Percentiles rank a stretch among this genome's conserved stretches.
These are phyloP conservation scores for Fusarium albidum DNA, from an alignment of 2,329 filamentous ascomycete species.

Conservation along the genomic window DNA sequence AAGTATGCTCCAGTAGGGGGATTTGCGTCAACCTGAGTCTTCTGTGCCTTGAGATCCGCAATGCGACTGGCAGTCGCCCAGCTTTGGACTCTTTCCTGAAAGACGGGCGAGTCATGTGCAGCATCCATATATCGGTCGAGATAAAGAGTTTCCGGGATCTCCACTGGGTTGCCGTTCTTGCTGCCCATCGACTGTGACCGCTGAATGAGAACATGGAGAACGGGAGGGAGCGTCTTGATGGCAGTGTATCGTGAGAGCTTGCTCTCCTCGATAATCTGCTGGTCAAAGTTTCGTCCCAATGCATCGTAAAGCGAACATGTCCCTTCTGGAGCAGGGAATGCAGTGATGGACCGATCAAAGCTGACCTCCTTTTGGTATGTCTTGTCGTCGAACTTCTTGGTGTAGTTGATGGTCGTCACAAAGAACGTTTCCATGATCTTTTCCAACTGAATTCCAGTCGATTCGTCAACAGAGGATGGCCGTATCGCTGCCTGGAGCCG, in stretches of 20 bases:
- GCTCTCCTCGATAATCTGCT: constrained; percentile 75
- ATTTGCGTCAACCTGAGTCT: constrained; percentile 39
- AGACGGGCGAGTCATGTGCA: constrained; percentile 65
- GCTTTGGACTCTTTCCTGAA: constrained; percentile 70
- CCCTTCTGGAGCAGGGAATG: constrained; percentile 61
- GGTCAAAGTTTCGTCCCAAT: constrained; percentile 85
- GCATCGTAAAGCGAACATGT: constrained; percentile 79
- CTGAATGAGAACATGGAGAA: constrained; percentile 90
- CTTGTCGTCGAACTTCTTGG: constrained; percentile 58
- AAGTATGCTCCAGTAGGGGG: constrained; percentile 40
- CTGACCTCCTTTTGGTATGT: constrained; percentile 54
- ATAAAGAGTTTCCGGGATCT: constrained; percentile 82
- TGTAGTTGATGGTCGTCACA: constrained; percentile 68
- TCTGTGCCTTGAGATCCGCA: constrained; percentile 57
- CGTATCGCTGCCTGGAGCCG: constrained; percentile 89
- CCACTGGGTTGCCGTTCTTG: constrained; percentile 81
- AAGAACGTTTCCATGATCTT: constrained; percentile 77
- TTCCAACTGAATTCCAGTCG: constrained; percentile 80
- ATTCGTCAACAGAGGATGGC: constrained; percentile 68
- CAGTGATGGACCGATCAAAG: constrained; percentile 70
- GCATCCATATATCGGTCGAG: constrained; percentile 88
- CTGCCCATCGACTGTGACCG: constrained; percentile 76
- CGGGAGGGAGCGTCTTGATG: constrained; percentile 79
- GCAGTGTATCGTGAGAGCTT: constrained; percentile 71
- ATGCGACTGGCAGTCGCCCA: constrained; percentile 79